phyloP scores from a whole-genome alignment of 768 basidiomycete genomes.

The Lanmaoa pseudosensibilis region DNA sequence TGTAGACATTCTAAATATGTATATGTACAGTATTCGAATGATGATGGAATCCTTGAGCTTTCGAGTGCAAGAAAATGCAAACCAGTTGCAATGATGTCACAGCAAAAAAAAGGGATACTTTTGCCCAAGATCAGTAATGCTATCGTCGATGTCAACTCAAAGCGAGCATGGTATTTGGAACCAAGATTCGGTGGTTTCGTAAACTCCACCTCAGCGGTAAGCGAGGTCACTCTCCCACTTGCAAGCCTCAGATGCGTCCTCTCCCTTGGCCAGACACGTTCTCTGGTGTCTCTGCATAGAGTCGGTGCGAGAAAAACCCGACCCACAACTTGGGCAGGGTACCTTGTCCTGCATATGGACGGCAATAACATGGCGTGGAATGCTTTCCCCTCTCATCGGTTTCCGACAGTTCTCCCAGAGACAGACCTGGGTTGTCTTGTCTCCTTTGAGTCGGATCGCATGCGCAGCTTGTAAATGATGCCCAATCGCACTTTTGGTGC shows the following conservation, averaged over 20 bases:
- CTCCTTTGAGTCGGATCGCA: slow-evolving; percentile 1
- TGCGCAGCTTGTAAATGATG: slow-evolving; percentile 13
- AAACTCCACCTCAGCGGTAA: neutral
- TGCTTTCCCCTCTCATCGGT: slow-evolving; percentile 27
- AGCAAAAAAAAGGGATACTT: neutral
- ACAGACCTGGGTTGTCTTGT: slow-evolving; percentile 14
- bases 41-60: neutral
- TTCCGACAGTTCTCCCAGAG: slow-evolving; percentile 19
- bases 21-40: neutral
- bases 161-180: neutral
- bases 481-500: slow-evolving; percentile 12
- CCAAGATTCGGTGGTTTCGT: neutral
- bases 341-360: slow-evolving; percentile 26
- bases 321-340: slow-evolving; percentile 16
- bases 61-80: neutral
- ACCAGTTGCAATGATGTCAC: neutral
- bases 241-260: neutral
- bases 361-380: slow-evolving; percentile 24
- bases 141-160: no score
- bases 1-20: neutral
- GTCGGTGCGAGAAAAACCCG: slow-evolving; percentile 25
- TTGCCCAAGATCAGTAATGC: neutral
- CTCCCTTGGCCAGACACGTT: slow-evolving; percentile 5
- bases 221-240: neutral
- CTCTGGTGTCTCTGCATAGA: slow-evolving; percentile 26